Base-by-base conservation (phyloP, 306 rosid species). In the Begonia masoniana region DNA sequence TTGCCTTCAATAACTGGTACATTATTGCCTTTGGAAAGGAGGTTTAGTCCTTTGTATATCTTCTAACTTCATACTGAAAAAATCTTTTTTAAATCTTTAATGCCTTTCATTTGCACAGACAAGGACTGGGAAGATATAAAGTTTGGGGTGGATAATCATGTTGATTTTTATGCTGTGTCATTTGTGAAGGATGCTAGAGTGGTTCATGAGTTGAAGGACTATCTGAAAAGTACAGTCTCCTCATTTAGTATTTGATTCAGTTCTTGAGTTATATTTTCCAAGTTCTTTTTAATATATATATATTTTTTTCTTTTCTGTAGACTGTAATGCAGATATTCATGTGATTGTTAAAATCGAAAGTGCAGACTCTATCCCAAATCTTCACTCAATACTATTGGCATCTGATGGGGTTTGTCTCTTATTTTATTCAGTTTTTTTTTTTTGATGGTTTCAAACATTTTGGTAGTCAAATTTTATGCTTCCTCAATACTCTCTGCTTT, bases 81-180 rank as follows among this genome's bases (percentile, higher is more conserved):
- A 43, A 0, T 10, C 4, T 45, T 45, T 54, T 55, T 41, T 42
- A 51, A 16, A 17, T 59, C 52, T 62, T 23, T 16, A 24, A 8
- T 50, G 9, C 48, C 13, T 57, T 31, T 70, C 43, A 49, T 56
- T 41, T 67, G 50, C 60, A 56, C 82, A 91, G 96, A 85, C 46
- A 91, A 85, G 64, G 97, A 91, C 55, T 91, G 97, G 97, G 97
- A 85, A 62, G 97, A 91, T 81, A 91, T 91, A 74, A 85, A 83
- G 70, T 91, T 91, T 64, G 96, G 97, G 63, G 96, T 91, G 60
- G 96, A 91, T 71, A 91, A 85, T 69, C 78, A 74, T 74, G 96
- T 91, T 52, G 97, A 91, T 68, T 91, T 83, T 67, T 91, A 83
- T 69, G 97, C 97, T 52, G 86, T 91, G 68, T 91, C 97, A 54